Evolutionary conservation across 148 eudicot species (phyloP).

Genomic region (Heliamphora exappendiculata): DNA sequence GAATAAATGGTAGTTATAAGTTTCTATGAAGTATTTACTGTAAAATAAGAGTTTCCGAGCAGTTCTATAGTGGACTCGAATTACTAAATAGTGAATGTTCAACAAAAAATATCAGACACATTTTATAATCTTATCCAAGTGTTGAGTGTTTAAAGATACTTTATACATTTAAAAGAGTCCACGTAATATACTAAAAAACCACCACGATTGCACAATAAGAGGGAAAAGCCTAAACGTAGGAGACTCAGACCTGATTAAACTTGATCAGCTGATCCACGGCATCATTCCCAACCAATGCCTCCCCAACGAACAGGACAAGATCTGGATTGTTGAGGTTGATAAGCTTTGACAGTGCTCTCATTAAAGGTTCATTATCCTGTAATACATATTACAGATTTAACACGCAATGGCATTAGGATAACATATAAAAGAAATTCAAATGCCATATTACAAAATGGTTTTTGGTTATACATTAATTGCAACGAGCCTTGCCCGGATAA

Average conservation of each 20-base stretch:
- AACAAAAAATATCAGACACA: too few species aligned
- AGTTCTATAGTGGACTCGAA: too few species aligned
- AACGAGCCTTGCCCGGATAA: neutral
- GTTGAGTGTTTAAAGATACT: too few species aligned
- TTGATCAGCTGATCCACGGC: conserved; percentile 89
- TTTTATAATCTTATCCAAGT: too few species aligned
- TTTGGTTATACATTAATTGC: neutral
- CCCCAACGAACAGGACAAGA: conserved; percentile 89
- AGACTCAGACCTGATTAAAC: conserved; percentile 67
- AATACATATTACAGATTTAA: neutral
- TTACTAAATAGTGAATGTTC: too few species aligned
- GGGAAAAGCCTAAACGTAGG: neutral
- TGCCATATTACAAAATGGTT: neutral
- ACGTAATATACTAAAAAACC: too few species aligned
- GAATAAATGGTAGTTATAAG: too few species aligned
- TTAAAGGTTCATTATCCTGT: conserved; percentile 93
- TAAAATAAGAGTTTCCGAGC: too few species aligned
- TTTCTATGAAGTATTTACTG: too few species aligned
- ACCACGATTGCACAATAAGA: too few species aligned
- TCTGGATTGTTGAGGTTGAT: conserved; percentile 78
- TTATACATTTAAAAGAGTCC: too few species aligned
- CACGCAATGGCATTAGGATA: neutral
- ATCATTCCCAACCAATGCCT: conserved; percentile 94
- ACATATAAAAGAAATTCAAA: too few species aligned
- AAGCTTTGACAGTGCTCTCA: conserved; percentile 92